Evolutionary conservation across 2,329 filamentous ascomycete species (phyloP), one percentile per base, ranked within the genome.

Genomic region (Ceratocystis variospora): DNA sequence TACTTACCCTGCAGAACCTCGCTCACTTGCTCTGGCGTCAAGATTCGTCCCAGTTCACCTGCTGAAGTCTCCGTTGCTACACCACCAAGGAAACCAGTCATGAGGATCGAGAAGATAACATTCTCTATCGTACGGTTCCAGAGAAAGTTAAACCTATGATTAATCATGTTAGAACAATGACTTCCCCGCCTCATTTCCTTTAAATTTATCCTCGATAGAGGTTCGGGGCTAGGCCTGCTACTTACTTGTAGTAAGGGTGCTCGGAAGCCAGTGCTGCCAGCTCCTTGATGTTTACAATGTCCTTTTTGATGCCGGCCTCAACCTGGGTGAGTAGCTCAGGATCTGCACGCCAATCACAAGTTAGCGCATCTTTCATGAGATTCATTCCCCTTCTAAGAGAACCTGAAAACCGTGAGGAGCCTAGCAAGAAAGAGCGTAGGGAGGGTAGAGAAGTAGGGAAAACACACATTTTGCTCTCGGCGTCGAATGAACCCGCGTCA

Each of bases 181-280:
- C 3, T 22, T 22, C 48, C 46, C 19, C 4, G 7, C 2, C 48
- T 25, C 22, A 22, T 50, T 50, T 8, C 7, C 17, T 41, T 10
- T 15, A 4, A 41, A 41, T 41, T 10, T 12, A 41, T 41, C 3
- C 10, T 41, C 10, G 12, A 10, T 41, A 12, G 10, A 41, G 3
- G 28, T 5, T n/a, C 4, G 28, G 28, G 28, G 28, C 28, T 28
- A 28, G 28, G 17, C 33, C 8, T 59, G 8, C 22, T 12, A 62
- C 76, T 61, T 73, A 96, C 82, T 96, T 96, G 85, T 97, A 99
- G 80, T 97, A 99, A 0, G 94, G 93, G 72, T 95, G 87, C 74
- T 89, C 82, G 31, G 90, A 92, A 1, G 92, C 90, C 65, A 89
- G 83, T 65, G 81, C 77, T 68, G 84, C 83, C 57, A 99, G 83